Evolutionary conservation across 306 rosid species (phyloP).

Genomic region (Nissolia schottii): DNA sequence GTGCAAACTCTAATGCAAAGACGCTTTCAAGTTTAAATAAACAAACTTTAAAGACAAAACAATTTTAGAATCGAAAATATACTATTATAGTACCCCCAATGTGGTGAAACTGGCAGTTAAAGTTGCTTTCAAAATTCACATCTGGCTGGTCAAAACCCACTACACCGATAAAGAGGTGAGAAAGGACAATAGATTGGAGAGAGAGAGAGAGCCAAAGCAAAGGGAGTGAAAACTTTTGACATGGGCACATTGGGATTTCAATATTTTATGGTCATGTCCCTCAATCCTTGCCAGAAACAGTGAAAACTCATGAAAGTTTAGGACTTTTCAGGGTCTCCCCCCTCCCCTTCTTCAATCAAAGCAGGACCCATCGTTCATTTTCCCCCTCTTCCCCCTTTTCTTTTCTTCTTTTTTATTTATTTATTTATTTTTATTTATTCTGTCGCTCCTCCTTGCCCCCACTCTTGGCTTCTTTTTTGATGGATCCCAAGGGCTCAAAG

Average conservation of each 20-base stretch:
- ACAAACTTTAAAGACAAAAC: too few species aligned
- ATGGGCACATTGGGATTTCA: constrained; percentile 51
- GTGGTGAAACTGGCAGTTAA: constrained; percentile 51
- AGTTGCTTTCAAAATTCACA: constrained; percentile 41
- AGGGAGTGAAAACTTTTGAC: constrained; percentile 34
- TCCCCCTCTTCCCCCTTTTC: neutral
- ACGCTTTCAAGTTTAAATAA: too few species aligned
- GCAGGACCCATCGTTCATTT: constrained; percentile 40
- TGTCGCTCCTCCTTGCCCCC: neutral
- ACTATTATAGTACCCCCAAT: too few species aligned
- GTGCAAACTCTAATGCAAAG: too few species aligned
- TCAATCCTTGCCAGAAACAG: constrained; percentile 69
- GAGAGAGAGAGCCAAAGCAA: neutral
- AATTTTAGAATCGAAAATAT: too few species aligned
- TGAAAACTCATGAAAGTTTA: constrained; percentile 74
- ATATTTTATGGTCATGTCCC: constrained; percentile 38
- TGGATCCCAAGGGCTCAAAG: constrained; percentile 95
- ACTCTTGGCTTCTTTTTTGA: constrained; percentile 20
- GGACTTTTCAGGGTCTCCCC: constrained; percentile 64
- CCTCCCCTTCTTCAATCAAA: constrained; percentile 63
- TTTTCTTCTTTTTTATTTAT: constrained; percentile 27
- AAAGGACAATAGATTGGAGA: constrained; percentile 24
- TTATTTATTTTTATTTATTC: neutral
- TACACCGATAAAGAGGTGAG: constrained; percentile 37
- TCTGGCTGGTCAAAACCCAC: constrained; percentile 45